These are phyloP conservation scores for Fusarium sp. DNA, from an alignment of 2,329 filamentous ascomycete species.

Conservation along the genomic window DNA sequence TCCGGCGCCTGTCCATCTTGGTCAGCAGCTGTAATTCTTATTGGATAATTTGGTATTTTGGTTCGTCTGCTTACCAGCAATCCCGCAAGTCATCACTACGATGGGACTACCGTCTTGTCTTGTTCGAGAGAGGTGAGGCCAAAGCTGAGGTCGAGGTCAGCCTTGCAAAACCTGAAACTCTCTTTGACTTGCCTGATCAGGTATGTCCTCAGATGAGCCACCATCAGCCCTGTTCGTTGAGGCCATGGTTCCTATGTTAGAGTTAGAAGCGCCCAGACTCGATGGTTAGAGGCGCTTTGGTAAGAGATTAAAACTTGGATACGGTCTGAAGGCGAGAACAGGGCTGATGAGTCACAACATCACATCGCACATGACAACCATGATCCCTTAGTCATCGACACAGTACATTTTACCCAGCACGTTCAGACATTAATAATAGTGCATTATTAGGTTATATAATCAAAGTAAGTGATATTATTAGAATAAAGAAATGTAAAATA, in stretches of 20 bases:
- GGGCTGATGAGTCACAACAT: background rate
- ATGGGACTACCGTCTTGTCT: background rate
- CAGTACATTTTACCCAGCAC: no score
- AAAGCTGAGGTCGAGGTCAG: background rate
- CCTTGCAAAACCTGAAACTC: rapidly evolving
- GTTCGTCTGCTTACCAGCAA: background rate
- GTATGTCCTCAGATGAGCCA: background rate
- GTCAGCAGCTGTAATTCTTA: background rate
- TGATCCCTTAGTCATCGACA: background rate
- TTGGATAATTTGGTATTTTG: background rate
- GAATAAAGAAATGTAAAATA: no score
- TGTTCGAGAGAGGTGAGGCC: background rate
- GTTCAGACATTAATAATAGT: no score
- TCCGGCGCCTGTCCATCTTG: background rate
- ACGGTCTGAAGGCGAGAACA: no score
- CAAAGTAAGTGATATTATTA: rapidly evolving
- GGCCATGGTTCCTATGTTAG: background rate
- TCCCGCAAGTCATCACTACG: background rate
- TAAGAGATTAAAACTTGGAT: background rate
- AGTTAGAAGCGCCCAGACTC: background rate
- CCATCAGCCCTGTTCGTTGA: no score
- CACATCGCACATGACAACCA: background rate
- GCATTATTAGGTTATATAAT: rapidly evolving
- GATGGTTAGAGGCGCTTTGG: no score
- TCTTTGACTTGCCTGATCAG: background rate